phyloP scores from a whole-genome alignment of 208 protist genomes.

The Trypanosoma vivax region DNA sequence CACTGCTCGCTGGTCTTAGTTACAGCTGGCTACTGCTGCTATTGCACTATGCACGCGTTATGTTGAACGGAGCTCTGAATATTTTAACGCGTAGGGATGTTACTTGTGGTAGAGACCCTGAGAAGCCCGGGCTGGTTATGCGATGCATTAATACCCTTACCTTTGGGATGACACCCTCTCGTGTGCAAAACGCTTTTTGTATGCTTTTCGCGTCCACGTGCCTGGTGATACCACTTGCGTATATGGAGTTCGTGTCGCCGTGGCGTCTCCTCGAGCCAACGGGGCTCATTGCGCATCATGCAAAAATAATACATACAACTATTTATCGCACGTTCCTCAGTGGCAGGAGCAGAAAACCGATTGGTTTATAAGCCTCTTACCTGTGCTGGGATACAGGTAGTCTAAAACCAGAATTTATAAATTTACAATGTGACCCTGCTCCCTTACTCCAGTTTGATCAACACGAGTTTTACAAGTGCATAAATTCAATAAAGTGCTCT shows the following conservation, averaged over 20 bases:
- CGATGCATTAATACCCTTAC: conserved; percentile 40
- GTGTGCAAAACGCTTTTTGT: conserved; percentile 46
- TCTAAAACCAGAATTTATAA: too few species aligned
- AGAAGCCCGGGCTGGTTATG: conserved; percentile 6
- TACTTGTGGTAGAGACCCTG: conserved; percentile 19
- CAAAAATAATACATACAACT: conserved; percentile 53
- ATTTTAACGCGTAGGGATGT: conserved; percentile 40
- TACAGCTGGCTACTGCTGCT: conserved; percentile 55
- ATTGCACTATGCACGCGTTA: conserved; percentile 85
- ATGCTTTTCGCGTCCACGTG: conserved; percentile 50
- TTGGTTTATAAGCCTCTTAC: conserved; percentile 78
- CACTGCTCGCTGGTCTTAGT: conserved; percentile 75
- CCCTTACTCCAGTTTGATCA: too few species aligned
- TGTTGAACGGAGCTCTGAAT: conserved; percentile 48
- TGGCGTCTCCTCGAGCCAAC: conserved; percentile 80
- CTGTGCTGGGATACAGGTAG: too few species aligned
- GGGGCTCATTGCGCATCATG: conserved; percentile 49
- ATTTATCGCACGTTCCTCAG: conserved; percentile 43
- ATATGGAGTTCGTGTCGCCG: conserved; percentile 76
- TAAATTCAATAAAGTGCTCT: too few species aligned
- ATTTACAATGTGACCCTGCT: too few species aligned
- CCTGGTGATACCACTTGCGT: conserved; percentile 47
- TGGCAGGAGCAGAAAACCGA: conserved; percentile 67
- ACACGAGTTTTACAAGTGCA: too few species aligned
- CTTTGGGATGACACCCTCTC: conserved; percentile 55